phyloP scores from a whole-genome alignment of 441 rosid species.

The Mallotus repandus region DNA sequence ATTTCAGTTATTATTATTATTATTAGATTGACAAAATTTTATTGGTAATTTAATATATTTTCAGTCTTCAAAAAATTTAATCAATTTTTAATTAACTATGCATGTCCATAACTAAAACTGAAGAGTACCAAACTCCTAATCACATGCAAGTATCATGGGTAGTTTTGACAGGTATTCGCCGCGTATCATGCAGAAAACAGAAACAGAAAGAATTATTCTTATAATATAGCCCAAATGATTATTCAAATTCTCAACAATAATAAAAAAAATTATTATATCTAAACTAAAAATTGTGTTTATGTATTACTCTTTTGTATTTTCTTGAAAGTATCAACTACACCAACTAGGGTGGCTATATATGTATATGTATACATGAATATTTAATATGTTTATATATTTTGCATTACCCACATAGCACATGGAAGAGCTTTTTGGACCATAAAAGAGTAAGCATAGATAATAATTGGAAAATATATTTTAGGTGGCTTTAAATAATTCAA shows the following conservation, averaged over 20 bases:
- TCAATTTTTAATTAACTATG: background rate
- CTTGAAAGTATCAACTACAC: background rate
- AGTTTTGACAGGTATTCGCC: conserved; percentile 57
- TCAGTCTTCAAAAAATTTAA: background rate
- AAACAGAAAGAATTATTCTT: background rate
- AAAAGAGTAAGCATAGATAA: background rate
- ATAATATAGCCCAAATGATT: background rate
- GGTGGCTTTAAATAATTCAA: too few species aligned
- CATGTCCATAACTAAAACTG: conserved; percentile 20
- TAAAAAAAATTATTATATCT: too few species aligned
- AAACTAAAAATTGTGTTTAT: too few species aligned
- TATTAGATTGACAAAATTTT: background rate
- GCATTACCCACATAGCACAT: conserved; percentile 24
- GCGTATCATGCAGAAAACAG: conserved; percentile 39
- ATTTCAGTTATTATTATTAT: background rate
- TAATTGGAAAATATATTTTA: background rate
- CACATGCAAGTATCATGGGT: conserved; percentile 74
- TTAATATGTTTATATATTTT: too few species aligned
- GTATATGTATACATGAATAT: background rate
- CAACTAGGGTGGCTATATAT: background rate
- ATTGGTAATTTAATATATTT: too few species aligned
- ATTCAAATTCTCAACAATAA: background rate
- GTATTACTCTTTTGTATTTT: background rate
- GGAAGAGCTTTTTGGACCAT: conserved; percentile 9
- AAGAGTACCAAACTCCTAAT: conserved; percentile 33